Evolutionary conservation across 495 filamentous ascomycete genomes (phyloP), one percentile per base, ranked within the genome.

Genomic region (Cudoniella acicularis): DNA sequence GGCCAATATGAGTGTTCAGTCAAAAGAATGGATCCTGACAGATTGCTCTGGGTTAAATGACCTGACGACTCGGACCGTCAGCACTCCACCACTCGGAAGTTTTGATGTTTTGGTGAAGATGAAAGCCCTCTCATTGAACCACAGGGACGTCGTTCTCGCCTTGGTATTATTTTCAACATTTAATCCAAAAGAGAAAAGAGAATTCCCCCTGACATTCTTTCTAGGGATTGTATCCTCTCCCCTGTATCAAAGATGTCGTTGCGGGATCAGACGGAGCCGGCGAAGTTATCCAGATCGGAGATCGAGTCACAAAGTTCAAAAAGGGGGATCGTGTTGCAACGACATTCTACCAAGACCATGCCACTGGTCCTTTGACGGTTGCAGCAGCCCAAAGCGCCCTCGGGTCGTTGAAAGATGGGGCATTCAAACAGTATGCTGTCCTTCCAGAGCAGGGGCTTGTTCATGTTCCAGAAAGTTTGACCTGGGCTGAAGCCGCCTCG

Each of bases 301-400:
- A 79, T 21, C 79, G 81, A 48, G 88, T 91, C 11, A 17, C 30
- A 1, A 3, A 41, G 8, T 87, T 87, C 73, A 76, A 81, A 62
- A 73, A 70, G 49, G 90, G 90, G 25, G 88, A 92, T 72, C 78
- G 80, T 48, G 88, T 93, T 25, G 70, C 79, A 3, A 89, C 87
- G 0, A 75, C 90, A 25, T 91, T 92, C 79, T 90, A 90, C 70
- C 89, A 91, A 69, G 78, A 72, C 36, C 89, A 92, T 63, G 78
- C 86, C 56, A 81, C 70, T 45, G 88, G 86, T 9, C 61, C 74
- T 2, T 67, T 90, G 21, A 75, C 79, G 45, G 1, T 42, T 0
- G 62, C 62, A 0, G 72, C 72, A 0, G 45, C 73, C 17, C 27
- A 42, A 0, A 86, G 83, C 0, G 87, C 87, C 6, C 72, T 91